Conservation (phyloP, 2,329 filamentous ascomycete species). For the Botrytis cinerea region DNA sequence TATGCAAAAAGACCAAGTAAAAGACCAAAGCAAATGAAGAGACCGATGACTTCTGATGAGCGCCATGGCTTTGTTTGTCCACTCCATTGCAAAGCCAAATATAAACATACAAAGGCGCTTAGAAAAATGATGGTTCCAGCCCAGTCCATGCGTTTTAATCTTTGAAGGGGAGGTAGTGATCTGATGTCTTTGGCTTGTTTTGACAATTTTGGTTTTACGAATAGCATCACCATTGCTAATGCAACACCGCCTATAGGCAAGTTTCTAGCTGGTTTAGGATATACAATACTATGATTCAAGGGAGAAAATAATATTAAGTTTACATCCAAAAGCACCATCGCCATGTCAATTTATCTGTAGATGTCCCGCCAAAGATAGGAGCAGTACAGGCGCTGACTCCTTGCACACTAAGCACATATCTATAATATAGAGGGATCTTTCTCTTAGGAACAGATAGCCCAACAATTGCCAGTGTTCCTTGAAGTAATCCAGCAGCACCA, state of each 20-base stretch:
- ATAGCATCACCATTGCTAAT: conserved; percentile 3
- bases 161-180: background rate
- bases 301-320: background rate
- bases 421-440: conserved; percentile 12
- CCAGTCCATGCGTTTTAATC: conserved; percentile 54
- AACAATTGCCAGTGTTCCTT: conserved; percentile 53
- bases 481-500: conserved; percentile 42
- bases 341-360: conserved; percentile 47
- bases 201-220: background rate
- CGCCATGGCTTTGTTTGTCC: conserved; percentile 19
- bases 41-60: conserved; percentile 40
- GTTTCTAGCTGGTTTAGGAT: background rate
- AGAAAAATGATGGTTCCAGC: conserved; percentile 56
- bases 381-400: conserved; percentile 5
- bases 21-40: conserved; percentile 37
- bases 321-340: conserved; percentile 30
- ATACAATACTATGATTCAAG: background rate
- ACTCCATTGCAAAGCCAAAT: conserved; percentile 51
- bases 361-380: conserved; percentile 45
- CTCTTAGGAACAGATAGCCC: conserved; percentile 45
- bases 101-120: conserved; percentile 53
- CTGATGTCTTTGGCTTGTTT: background rate
- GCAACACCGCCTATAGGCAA: conserved; percentile 28
- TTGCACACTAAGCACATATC: conserved; percentile 24
- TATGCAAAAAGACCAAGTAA: conserved; percentile 33